Base-by-base conservation (phyloP, 176 grass and related monocot genomes). In the Avena insularis region DNA sequence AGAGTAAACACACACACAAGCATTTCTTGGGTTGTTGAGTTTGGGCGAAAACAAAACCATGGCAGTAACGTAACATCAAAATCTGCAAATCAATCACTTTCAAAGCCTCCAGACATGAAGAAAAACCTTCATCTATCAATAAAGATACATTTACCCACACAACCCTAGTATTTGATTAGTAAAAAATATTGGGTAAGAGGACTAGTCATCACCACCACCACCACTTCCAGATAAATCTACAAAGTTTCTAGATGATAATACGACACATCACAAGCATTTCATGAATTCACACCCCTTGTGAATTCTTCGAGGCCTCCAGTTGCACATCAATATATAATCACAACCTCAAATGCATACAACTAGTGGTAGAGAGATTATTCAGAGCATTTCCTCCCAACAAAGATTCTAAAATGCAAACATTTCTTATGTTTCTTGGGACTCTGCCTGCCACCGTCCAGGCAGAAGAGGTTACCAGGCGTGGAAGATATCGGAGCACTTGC, bases 401-500 rank as follows among this genome's bases (percentile, higher is more conserved):
- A 43, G 31, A 83, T 59, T 84, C 75, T 75, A 91, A 80, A 74
- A 53, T 47, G 49, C 81, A 35, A 73, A 80, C 65, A 87, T 84
- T 59, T 80, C 57, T 73, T 83, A 27, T 35, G 75, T 79, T 83
- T 84, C 66, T 84, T 75, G 75, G 64, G 46, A 77, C 29, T 58
- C 19, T 71, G 73, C n/a, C n/a, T 71, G 59, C n/a, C 20, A 23
- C 29, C 31, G 29, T 77, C 71, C 45, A 36, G 51, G 83, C 62
- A 49, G 58, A 73, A 20, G 75, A 80, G 67, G 81, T 87, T 90
- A 97, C 89, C 91, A 91, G 71, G 87, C 87, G 71, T 97, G 93
- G 84, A 95, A 85, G 65, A 97, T 85, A 74, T 93, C 87, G 50
- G 92, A 91, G 91, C 95, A 97, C 78, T 91, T 94, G 82, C 79